These are phyloP conservation scores for Breviolum minutum DNA, from an alignment of 73 alveolate species.

Conservation along the genomic window DNA sequence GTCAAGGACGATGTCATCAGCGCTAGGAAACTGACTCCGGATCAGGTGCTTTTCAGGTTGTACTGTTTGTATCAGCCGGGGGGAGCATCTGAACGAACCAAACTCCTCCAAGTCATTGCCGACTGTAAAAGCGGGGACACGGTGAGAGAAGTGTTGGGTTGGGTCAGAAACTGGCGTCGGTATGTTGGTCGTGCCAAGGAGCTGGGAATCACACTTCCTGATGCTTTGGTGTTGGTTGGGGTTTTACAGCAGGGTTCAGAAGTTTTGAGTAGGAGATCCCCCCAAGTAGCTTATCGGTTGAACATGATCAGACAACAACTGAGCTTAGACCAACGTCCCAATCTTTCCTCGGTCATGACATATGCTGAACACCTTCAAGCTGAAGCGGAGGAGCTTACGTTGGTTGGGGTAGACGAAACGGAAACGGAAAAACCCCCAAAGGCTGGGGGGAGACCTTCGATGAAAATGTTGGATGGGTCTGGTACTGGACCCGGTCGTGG, in stretches of 20 bases:
- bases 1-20: background rate
- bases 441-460: background rate
- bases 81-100: background rate
- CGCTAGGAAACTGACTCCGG: background rate
- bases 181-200: background rate
- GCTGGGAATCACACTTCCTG: background rate
- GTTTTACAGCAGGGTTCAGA: background rate
- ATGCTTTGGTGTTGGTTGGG: background rate
- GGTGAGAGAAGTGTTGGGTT: background rate
- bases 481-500: background rate
- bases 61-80: background rate
- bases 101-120: background rate
- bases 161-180: background rate
- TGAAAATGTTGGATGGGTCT: too few relatives aligned
- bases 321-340: background rate
- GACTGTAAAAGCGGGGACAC: background rate
- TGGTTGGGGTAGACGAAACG: background rate
- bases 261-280: background rate
- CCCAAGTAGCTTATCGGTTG: conserved; percentile 6
- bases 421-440: background rate
- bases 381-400: background rate
- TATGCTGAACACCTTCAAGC: background rate
- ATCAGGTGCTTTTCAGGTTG: background rate
- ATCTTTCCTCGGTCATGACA: too few relatives aligned
- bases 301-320: background rate